Evolutionary conservation across 495 filamentous ascomycete species (phyloP).

Genomic region (Penicillium steckii): DNA sequence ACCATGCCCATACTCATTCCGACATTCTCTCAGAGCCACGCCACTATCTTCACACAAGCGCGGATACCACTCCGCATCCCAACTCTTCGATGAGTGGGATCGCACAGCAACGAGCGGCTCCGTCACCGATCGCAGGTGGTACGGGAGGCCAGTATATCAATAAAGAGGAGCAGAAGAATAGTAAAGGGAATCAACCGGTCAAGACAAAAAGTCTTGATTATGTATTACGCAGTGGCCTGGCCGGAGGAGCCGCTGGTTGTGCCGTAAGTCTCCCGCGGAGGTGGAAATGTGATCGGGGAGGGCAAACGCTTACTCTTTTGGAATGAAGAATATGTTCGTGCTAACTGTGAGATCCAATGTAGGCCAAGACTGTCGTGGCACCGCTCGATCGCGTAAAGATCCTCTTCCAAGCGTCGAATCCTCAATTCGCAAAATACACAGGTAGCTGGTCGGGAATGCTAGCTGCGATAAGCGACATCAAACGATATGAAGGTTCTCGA

Average conservation of each 20-base stretch:
- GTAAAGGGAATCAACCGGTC: constrained; percentile 35
- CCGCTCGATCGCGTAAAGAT: constrained; percentile 98
- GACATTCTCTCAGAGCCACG: constrained; percentile 6
- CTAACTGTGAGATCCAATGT: background rate
- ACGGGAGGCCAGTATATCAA: constrained; percentile 6
- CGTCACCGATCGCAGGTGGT: constrained; percentile 24
- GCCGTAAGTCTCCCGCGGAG: constrained; percentile 59
- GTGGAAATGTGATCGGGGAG: background rate
- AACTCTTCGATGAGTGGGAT: constrained; percentile 35
- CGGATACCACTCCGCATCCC: constrained; percentile 20
- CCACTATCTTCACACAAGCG: constrained; percentile 4
- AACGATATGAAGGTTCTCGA: constrained; percentile 63
- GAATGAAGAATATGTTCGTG: background rate
- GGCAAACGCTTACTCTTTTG: too few species aligned
- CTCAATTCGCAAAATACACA: constrained; percentile 88
- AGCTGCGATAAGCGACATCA: constrained; percentile 79
- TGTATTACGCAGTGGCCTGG: constrained; percentile 73
- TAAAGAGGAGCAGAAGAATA: constrained; percentile 15
- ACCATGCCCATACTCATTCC: constrained; percentile 29
- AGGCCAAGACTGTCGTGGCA: constrained; percentile 95
- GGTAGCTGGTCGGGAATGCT: constrained; percentile 81
- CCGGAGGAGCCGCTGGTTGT: constrained; percentile 86
- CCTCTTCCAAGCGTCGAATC: constrained; percentile 93
- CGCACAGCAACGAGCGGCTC: constrained; percentile 27
- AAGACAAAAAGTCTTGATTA: constrained; percentile 81